These are phyloP conservation scores for Tolypocladium ovalisporum DNA, from an alignment of 2,329 filamentous ascomycete genomes.

Conservation along the genomic window DNA sequence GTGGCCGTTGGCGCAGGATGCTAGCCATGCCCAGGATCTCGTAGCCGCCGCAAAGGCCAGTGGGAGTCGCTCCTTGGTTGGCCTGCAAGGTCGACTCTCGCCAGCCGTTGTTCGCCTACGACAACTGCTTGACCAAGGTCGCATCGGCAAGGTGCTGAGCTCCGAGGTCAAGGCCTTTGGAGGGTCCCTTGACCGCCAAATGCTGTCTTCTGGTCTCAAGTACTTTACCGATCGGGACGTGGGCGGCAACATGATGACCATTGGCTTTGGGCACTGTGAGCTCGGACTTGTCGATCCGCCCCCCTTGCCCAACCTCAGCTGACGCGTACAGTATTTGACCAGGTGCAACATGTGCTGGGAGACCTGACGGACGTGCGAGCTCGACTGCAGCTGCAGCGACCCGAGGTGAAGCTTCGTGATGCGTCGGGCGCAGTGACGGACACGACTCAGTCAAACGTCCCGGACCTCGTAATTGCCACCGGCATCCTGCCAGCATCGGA, in stretches of 20 bases:
- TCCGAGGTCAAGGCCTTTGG: conserved; percentile 31
- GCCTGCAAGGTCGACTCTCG: conserved; percentile 37
- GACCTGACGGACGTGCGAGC: conserved; percentile 27
- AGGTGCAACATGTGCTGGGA: conserved; percentile 32
- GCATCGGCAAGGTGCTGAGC: conserved; percentile 41
- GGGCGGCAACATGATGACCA: conserved; percentile 32
- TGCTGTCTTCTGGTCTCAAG: conserved; percentile 20
- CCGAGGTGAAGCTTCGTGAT: conserved; percentile 24
- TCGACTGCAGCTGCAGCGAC: conserved; percentile 33
- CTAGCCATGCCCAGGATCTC: conserved; percentile 28
- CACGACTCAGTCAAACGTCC: conserved; percentile 27
- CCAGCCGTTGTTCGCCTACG: conserved; percentile 33
- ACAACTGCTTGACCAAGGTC: conserved; percentile 29
- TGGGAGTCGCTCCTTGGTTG: conserved; percentile 19
- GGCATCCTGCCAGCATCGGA: background rate
- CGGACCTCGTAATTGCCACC: conserved; percentile 25
- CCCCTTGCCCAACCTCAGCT: conserved; percentile 2
- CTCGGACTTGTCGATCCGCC: background rate
- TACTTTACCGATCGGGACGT: conserved; percentile 39
- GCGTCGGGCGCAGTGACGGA: conserved; percentile 17
- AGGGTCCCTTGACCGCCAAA: conserved; percentile 21
- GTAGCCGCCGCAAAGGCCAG: conserved; percentile 25
- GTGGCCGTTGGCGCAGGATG: conserved; percentile 43
- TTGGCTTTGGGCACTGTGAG: conserved; percentile 31
- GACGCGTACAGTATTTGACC: conserved; percentile 28